Percentiles rank a stretch among this genome's conserved stretches.
These are phyloP conservation scores for Claviceps sp. DNA, from an alignment of 2,329 filamentous ascomycete genomes.

Conservation along the genomic window DNA sequence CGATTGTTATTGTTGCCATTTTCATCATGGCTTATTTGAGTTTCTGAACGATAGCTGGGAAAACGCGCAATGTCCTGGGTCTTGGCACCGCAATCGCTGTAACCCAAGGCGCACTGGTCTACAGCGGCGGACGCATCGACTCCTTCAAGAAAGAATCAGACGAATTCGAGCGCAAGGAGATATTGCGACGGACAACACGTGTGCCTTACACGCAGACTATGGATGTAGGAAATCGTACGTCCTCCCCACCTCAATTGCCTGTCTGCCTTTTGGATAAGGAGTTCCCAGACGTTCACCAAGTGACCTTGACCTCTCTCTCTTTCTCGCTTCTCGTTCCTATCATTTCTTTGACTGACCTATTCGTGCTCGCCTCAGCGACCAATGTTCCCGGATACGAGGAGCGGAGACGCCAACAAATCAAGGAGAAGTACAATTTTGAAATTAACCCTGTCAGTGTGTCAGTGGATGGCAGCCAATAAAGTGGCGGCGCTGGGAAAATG, in stretches of 20 bases:
- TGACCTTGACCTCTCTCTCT: neutral
- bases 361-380: conserved; percentile 44
- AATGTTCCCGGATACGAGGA: conserved; percentile 72
- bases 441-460: conserved; percentile 51
- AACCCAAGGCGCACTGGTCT: conserved; percentile 51
- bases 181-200: conserved; percentile 58
- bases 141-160: conserved; percentile 42
- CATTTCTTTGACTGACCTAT: neutral
- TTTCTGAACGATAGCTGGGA: conserved; percentile 21
- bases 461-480: conserved; percentile 29
- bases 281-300: neutral
- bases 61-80: conserved; percentile 57
- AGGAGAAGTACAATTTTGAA: conserved; percentile 80
- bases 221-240: conserved; percentile 69
- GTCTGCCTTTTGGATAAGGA: neutral
- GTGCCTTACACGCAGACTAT: conserved; percentile 68
- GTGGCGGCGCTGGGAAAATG: neutral
- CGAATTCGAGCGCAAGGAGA: conserved; percentile 66
- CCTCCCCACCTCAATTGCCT: neutral
- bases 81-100: conserved; percentile 45
- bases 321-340: neutral
- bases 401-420: conserved; percentile 65
- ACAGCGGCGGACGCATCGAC: conserved; percentile 48
- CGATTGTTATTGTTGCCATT: neutral
- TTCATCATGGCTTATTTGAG: neutral